Percentiles rank a stretch among this genome's conserved stretches.
These are phyloP conservation scores for Astragalus membranaceus DNA, from an alignment of 306 rosid genomes.

Conservation along the genomic window DNA sequence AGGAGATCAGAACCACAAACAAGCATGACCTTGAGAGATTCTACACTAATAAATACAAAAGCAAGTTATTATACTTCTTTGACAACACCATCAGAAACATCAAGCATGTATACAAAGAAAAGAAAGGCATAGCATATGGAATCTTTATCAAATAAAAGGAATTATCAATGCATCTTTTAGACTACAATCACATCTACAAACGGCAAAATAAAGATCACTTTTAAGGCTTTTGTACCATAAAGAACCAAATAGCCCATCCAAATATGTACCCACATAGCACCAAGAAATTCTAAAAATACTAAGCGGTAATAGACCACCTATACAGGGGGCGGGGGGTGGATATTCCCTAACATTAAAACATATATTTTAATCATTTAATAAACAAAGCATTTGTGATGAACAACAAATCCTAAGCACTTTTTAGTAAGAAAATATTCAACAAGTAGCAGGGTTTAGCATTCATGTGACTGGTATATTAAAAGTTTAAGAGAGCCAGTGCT, in stretches of 20 bases:
- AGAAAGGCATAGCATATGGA: not conserved
- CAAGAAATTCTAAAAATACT: not conserved
- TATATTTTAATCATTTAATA: not conserved
- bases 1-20: conserved; percentile 94
- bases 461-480: not conserved
- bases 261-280: not conserved
- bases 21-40: conserved; percentile 75
- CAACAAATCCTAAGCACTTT: not conserved
- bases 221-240: not conserved
- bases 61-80: not conserved
- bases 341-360: not conserved
- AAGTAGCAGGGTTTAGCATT: not conserved
- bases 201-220: not conserved
- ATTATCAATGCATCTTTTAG: conserved; percentile 7
- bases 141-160: not conserved
- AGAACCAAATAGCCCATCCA: not conserved
- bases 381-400: not conserved
- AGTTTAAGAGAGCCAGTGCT: not conserved
- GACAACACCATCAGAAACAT: not conserved
- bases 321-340: too few relatives aligned
- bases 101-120: not conserved
- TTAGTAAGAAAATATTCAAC: not conserved
- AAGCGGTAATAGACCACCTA: too few relatives aligned
- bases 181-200: not conserved
- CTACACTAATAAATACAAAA: conserved; percentile 37